phyloP scores from a whole-genome alignment of 2,329 filamentous ascomycete species.

The Pyricularia pennisetigena region DNA sequence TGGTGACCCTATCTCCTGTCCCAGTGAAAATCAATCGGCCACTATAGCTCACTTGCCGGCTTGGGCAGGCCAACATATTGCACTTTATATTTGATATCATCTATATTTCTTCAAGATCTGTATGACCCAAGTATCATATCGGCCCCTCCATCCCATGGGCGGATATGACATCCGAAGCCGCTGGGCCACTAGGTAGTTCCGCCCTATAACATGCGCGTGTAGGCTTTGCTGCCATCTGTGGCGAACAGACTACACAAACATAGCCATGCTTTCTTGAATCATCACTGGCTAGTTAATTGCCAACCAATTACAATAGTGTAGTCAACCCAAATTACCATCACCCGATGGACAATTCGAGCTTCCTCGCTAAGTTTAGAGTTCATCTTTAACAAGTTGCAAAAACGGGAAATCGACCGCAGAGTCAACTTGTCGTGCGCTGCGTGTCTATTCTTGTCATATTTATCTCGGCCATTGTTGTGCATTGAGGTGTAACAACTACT shows the following conservation, averaged over 20 bases:
- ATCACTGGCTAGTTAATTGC: background rate
- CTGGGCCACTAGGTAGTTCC: background rate
- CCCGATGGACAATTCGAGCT: background rate
- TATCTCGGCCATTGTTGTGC: background rate
- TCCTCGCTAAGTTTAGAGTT: no score
- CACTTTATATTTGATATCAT: background rate
- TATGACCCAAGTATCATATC: background rate
- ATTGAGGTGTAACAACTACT: conserved; percentile 19
- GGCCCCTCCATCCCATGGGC: background rate
- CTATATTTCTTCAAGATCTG: background rate
- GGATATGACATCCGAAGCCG: background rate
- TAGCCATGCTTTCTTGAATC: background rate
- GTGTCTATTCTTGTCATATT: background rate
- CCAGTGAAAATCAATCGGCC: background rate
- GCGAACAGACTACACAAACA: background rate
- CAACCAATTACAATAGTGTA: background rate
- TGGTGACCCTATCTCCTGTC: background rate
- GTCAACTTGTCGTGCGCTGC: background rate
- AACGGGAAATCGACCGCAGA: background rate
- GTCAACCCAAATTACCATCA: background rate
- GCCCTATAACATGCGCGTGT: background rate
- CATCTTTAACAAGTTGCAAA: background rate
- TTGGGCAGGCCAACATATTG: background rate
- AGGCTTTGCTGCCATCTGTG: background rate
- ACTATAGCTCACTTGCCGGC: background rate